phyloP scores from a whole-genome alignment of 164 flowering plant genomes.

The Cinnamomum micranthum region DNA sequence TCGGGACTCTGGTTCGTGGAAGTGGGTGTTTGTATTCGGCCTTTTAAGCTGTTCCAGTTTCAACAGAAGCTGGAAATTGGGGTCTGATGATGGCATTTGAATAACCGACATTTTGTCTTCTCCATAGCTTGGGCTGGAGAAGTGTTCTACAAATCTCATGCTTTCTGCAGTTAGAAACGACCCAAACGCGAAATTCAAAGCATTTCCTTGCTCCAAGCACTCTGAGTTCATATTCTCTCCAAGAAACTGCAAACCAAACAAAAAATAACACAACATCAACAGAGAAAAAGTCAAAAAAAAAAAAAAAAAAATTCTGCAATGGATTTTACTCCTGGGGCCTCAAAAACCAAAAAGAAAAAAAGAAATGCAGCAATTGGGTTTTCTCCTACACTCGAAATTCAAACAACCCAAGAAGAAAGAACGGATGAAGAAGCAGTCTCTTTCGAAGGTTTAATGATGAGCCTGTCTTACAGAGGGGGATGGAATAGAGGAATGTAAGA shows the following conservation, averaged over 20 bases:
- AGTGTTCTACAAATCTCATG: conserved; percentile 21
- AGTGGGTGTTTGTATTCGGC: conserved; percentile 16
- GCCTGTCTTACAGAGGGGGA: conserved; percentile 1
- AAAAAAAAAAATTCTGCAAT: neutral
- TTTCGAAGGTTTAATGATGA: neutral
- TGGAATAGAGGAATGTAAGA: conserved; percentile 11
- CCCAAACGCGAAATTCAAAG: conserved; percentile 13
- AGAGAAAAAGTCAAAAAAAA: neutral
- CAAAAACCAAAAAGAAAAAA: neutral
- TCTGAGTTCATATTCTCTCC: conserved; percentile 32
- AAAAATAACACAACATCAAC: neutral
- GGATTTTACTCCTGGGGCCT: neutral
- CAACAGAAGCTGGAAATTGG: conserved; percentile 38
- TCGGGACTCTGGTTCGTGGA: conserved; percentile 6
- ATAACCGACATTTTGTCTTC: conserved; percentile 48
- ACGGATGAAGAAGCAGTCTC: neutral
- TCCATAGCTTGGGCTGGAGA: conserved; percentile 20
- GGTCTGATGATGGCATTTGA: conserved; percentile 48
- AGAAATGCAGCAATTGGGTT: neutral
- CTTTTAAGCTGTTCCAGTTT: conserved; percentile 32
- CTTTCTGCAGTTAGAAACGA: conserved; percentile 14
- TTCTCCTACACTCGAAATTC: neutral
- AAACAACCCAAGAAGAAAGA: neutral
- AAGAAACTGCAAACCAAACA: conserved; percentile 30
- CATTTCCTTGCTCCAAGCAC: conserved; percentile 23